Evolutionary conservation across 176 grass and related monocot species (phyloP).

Genomic region (Oryza meridionalis): DNA sequence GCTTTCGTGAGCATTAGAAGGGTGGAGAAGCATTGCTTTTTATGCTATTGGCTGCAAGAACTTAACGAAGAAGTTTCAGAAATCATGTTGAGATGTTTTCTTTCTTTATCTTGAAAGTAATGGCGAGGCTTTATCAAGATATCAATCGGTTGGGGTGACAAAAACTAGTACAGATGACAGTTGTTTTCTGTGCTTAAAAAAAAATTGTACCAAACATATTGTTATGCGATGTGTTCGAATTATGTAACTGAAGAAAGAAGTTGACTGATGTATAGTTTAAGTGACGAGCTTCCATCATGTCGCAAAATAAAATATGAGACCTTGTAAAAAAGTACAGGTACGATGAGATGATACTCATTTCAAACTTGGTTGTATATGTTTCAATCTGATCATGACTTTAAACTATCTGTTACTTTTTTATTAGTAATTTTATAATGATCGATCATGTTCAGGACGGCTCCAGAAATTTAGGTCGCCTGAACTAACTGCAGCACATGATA

Average conservation of each 20-base stretch:
- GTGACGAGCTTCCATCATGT: background rate
- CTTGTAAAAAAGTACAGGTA: background rate
- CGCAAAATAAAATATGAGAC: background rate
- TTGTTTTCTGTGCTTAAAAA: background rate
- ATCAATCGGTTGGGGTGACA: background rate
- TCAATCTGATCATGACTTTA: background rate
- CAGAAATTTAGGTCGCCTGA: background rate
- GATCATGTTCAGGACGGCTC: conserved; percentile 32
- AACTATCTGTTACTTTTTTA: background rate
- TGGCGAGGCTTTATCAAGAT: background rate
- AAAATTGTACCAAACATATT: background rate
- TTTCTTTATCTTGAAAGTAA: conserved; percentile 43
- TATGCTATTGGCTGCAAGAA: conserved; percentile 5
- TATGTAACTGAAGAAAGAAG: conserved; percentile 22
- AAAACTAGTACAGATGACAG: background rate
- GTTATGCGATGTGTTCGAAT: background rate
- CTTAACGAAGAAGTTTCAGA: conserved; percentile 39
- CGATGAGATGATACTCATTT: background rate
- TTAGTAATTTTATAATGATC: background rate
- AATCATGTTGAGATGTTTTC: background rate
- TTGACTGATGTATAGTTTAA: conserved; percentile 3
- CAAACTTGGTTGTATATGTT: background rate
- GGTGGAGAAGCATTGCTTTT: conserved; percentile 47
- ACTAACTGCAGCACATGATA: conserved; percentile 5
- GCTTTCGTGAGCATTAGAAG: conserved; percentile 56